These are phyloP conservation scores for Puccinia hordei DNA, from an alignment of 1,284 basidiomycete genomes.

Conservation along the genomic window DNA sequence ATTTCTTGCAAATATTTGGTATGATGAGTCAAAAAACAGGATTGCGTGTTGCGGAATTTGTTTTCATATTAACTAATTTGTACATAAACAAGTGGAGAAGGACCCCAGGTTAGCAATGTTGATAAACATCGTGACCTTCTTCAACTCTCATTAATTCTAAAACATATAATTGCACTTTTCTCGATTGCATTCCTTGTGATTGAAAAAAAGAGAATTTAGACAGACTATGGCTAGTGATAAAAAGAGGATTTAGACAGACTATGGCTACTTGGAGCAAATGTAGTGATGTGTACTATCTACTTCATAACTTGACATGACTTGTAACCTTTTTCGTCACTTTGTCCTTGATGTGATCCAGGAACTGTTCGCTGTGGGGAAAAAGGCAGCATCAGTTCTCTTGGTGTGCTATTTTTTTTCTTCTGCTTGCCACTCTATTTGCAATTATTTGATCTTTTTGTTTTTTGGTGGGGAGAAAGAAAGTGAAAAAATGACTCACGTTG, in stretches of 20 bases:
- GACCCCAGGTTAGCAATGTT: too few species aligned
- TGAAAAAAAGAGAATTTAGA: not conserved
- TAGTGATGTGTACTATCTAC: not conserved
- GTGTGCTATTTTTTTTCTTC: not conserved
- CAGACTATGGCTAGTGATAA: too few species aligned
- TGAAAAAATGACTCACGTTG: constrained; percentile 24
- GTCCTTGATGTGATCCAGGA: constrained; percentile 42
- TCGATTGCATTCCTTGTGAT: not conserved
- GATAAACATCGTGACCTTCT: too few species aligned
- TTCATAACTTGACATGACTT: constrained; percentile 10
- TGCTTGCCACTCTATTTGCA: not conserved
- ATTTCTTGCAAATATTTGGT: too few species aligned
- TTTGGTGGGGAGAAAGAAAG: not conserved
- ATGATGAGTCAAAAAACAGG: too few species aligned
- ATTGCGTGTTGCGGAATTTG: too few species aligned
- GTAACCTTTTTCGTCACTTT: constrained; percentile 7
- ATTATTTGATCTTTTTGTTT: not conserved
- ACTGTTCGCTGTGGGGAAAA: constrained; percentile 30
- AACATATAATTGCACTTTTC: too few species aligned
- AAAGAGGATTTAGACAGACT: too few species aligned
- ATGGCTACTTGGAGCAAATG: not conserved
- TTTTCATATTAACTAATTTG: not conserved
- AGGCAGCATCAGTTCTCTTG: not conserved
- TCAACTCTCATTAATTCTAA: too few species aligned
- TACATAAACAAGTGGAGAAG: too few species aligned